Conservation (phyloP, 2,329 filamentous ascomycete genomes). For the Diaporthe citrichinensis region DNA sequence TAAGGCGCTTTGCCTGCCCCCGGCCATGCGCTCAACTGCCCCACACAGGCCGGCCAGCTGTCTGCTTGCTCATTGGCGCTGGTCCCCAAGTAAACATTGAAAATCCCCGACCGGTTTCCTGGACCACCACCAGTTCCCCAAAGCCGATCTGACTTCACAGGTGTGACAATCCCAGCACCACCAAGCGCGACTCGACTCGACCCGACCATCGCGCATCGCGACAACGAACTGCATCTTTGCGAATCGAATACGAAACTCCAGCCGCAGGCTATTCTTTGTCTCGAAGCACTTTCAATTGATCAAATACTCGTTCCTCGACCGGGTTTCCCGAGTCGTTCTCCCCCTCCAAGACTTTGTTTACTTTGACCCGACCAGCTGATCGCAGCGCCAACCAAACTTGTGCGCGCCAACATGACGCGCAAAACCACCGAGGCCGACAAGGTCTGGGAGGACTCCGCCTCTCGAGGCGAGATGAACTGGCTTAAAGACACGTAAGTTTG, state of each 20-base stretch:
- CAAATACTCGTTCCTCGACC: background rate
- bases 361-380: conserved; percentile 1
- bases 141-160: conserved; percentile 1
- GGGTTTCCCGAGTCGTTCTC: background rate
- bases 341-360: conserved; percentile 36
- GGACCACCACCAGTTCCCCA: conserved; percentile 20
- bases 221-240: conserved; percentile 17
- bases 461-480: conserved; percentile 26
- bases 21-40: background rate
- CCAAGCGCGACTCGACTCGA: conserved; percentile 7
- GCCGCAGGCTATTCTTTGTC: background rate
- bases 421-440: background rate
- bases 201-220: background rate
- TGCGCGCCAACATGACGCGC: conserved; percentile 21
- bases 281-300: conserved; percentile 5
- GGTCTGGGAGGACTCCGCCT: background rate
- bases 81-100: conserved; percentile 41
- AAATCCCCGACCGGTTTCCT: conserved; percentile 26
- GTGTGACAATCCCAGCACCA: conserved; percentile 17
- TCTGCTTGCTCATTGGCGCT: conserved; percentile 38
- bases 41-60: background rate
- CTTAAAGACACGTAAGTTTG: conserved; percentile 36
- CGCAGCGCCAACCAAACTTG: background rate
- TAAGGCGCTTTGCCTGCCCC: background rate
- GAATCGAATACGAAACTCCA: background rate